A percentile compares a stretch with the other conserved stretches of the same genome.
Conservation (phyloP, 805 yeast species). For the Pichia cabralensis region DNA sequence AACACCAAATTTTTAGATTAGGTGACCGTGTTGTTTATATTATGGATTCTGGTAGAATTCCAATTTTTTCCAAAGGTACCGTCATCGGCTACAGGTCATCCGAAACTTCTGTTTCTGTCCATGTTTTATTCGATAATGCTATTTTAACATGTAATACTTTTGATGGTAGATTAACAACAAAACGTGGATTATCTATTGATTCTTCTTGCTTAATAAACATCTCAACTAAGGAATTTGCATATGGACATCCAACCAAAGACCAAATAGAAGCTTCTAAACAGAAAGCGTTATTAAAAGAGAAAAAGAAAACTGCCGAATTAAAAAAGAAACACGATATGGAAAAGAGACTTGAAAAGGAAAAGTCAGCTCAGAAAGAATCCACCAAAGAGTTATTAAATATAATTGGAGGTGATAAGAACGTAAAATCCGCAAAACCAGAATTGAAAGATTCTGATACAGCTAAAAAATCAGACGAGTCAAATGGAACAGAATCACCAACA, state of each 20-base stretch:
- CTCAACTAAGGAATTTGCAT: conserved; percentile 61
- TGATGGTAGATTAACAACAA: conserved; percentile 66
- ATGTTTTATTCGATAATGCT: conserved; percentile 76
- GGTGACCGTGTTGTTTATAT: conserved; percentile 89
- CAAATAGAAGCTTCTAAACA: no score
- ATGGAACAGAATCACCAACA: no score
- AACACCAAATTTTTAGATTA: conserved; percentile 64
- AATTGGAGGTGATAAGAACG: no score
- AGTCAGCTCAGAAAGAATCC: no score
- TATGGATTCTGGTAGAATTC: conserved; percentile 82
- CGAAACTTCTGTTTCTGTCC: conserved; percentile 56
- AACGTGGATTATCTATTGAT: conserved; percentile 78
- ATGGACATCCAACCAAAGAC: no score
- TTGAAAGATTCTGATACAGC: no score
- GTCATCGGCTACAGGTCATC: conserved; percentile 56
- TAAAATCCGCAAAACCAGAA: no score
- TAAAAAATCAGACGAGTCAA: no score
- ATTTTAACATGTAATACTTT: conserved; percentile 74
- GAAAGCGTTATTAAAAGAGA: not conserved
- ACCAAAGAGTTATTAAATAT: no score
- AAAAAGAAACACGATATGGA: no score
- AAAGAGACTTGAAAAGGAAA: no score
- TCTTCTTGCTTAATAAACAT: conserved; percentile 74
- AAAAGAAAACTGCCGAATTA: no score
- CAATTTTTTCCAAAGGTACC: conserved; percentile 80